Base-by-base conservation (phyloP, 1,284 basidiomycete genomes). In the Austroboletus niveus region DNA sequence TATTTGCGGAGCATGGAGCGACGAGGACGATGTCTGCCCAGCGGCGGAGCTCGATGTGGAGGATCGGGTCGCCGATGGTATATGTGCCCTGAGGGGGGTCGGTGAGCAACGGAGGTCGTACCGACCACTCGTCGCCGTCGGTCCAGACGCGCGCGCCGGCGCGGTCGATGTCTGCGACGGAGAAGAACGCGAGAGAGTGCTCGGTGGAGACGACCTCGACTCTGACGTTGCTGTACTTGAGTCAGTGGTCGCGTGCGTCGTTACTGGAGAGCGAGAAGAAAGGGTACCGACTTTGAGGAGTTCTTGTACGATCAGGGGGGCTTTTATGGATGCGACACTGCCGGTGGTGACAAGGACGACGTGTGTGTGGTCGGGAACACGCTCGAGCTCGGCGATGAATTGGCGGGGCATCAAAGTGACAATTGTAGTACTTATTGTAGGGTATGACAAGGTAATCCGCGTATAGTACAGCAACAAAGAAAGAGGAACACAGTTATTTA, bases 1-100 rank as follows among this genome's bases (percentile, higher is more conserved):
- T 96, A 68, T 98, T 98, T 10, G 96, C 96, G 0, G 92, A 94
- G 63, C 93, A 96, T 0, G 97, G 97, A 0, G 94, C 94, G 39
- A 99, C 79, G 39, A 99, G 82, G 40, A 98, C 93, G 27, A 98
- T 71, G 65, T 99, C 95, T 22, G 95, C 94, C 96, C 96, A 99
- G 47, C 96, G 80, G 6, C 96, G 80, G 0, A 99, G 81, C 75
- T 98, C 94, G 51, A 99, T 98, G 69, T 99, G 96, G 39, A 98
- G 75, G 52, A 99, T 96, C 0, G 95, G 91, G 63, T 98, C 92
- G 1, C 94, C 92, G 40, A 96, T 81, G 55, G 79, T 80, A 57
- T 80, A 87, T 68, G 68, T 69, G 14, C 66, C 75, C 84, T 86
- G 50, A 29, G 22, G 36, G 53, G 4, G 4, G 8, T 20, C 22